Percentiles rank a stretch among this genome's conserved stretches.
Evolutionary conservation across 2,329 filamentous ascomycete species (phyloP).

Genomic region (Nothomitra cinnamomea): DNA sequence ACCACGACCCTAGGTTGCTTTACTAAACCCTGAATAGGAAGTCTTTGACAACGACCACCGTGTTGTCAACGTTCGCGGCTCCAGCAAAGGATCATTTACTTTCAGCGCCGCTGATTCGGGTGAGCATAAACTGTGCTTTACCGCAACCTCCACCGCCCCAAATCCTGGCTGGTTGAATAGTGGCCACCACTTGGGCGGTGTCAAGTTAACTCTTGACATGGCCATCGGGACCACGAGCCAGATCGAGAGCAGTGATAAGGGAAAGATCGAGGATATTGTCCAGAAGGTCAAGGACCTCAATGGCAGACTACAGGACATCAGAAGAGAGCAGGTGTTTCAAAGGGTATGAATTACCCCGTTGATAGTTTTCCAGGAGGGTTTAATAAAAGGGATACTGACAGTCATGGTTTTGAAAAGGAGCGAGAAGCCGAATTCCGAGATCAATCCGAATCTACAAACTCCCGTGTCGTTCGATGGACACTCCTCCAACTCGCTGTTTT

Average conservation of each 20-base stretch:
- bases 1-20: neutral
- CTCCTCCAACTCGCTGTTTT: conserved; percentile 75
- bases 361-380: neutral
- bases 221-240: conserved; percentile 87
- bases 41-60: conserved; percentile 96
- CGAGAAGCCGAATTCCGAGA: conserved; percentile 96
- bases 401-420: conserved; percentile 40
- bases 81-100: conserved; percentile 67
- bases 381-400: neutral
- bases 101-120: conserved; percentile 91
- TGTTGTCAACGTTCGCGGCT: conserved; percentile 73
- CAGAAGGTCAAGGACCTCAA: conserved; percentile 82
- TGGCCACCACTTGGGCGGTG: conserved; percentile 49
- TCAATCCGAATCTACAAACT: conserved; percentile 86
- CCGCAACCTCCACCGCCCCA: conserved; percentile 56
- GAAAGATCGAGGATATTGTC: conserved; percentile 79
- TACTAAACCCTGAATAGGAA: conserved; percentile 35
- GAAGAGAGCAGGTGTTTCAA: conserved; percentile 92
- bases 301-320: conserved; percentile 68
- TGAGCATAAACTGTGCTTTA: conserved; percentile 92
- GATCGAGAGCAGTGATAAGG: conserved; percentile 87
- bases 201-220: conserved; percentile 75
- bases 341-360: conserved; percentile 36
- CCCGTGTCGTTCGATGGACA: conserved; percentile 85
- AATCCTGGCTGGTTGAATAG: conserved; percentile 55